phyloP scores from a whole-genome alignment of 345 rosid genomes.

The Raphanus sativus region DNA sequence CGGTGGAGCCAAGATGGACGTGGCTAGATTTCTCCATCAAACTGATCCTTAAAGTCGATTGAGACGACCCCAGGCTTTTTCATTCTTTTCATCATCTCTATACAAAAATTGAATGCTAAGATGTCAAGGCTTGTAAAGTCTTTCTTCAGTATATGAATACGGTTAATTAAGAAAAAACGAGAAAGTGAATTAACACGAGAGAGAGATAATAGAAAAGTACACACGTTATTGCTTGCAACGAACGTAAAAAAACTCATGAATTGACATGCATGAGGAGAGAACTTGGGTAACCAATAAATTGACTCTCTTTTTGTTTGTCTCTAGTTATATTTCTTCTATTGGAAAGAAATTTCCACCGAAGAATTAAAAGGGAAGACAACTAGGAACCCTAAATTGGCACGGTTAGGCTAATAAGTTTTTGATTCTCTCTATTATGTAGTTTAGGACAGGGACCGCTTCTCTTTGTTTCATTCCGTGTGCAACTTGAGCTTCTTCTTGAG shows the following conservation, averaged over 20 bases:
- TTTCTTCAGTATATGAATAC: not conserved
- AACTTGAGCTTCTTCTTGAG: constrained; percentile 30
- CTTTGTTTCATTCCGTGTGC: constrained; percentile 31
- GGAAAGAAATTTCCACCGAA: not conserved
- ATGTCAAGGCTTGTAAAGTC: not conserved
- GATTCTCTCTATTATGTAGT: not conserved
- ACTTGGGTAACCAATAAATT: constrained; percentile 32
- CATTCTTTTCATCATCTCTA: not conserved
- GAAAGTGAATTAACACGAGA: not conserved
- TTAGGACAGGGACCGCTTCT: constrained; percentile 5
- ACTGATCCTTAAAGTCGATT: not conserved
- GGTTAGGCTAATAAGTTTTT: constrained; percentile 21
- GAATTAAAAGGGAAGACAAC: not conserved
- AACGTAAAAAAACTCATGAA: not conserved
- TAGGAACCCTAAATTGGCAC: constrained; percentile 40
- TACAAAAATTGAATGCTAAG: not conserved
- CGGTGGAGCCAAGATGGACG: not conserved
- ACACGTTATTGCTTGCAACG: not conserved
- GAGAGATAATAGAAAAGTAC: not conserved
- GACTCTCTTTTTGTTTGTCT: constrained; percentile 21
- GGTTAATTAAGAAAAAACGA: not conserved
- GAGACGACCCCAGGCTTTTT: not conserved
- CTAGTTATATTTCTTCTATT: not conserved
- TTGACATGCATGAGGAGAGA: constrained; percentile 12
- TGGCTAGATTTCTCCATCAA: not conserved